Conservation (phyloP, 176 grass and related monocot genomes). For the Hyparrhenia diplandra region DNA sequence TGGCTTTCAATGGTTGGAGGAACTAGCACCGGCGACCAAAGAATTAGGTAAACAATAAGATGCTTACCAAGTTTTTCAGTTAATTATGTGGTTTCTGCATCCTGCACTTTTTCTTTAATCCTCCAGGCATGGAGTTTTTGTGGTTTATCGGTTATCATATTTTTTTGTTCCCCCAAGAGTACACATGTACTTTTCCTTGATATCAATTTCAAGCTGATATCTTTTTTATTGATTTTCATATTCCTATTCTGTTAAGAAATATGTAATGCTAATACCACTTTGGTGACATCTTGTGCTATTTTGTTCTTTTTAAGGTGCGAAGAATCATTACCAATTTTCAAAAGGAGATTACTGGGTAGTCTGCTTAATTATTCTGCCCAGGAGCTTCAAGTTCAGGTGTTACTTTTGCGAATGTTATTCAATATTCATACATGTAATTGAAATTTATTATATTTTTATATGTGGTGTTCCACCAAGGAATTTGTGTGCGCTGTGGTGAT, state of each 20-base stretch:
- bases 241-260: constrained; percentile 9
- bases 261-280: not conserved
- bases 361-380: constrained; percentile 90
- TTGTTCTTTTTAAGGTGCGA: constrained; percentile 69
- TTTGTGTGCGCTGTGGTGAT: not conserved
- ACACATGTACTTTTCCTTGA: not conserved
- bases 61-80: not conserved
- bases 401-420: constrained; percentile 1
- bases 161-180: not conserved
- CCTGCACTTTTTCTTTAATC: not conserved
- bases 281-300: constrained; percentile 15
- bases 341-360: constrained; percentile 78
- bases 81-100: constrained; percentile 10
- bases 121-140: constrained; percentile 15
- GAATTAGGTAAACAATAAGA: constrained; percentile 63
- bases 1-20: constrained; percentile 99
- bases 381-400: constrained; percentile 91
- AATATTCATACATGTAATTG: not conserved
- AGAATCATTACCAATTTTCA: constrained; percentile 87
- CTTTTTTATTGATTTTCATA: constrained; percentile 13
- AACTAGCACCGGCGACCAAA: constrained; percentile 75
- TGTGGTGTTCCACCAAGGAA: not conserved
- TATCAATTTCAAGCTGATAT: not conserved
- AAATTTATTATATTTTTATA: not conserved
- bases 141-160: not conserved